Evolutionary conservation across 1,139 yeast species (phyloP), one percentile per base, ranked within the genome.

Genomic region (Zygosaccharomyces sapae): DNA sequence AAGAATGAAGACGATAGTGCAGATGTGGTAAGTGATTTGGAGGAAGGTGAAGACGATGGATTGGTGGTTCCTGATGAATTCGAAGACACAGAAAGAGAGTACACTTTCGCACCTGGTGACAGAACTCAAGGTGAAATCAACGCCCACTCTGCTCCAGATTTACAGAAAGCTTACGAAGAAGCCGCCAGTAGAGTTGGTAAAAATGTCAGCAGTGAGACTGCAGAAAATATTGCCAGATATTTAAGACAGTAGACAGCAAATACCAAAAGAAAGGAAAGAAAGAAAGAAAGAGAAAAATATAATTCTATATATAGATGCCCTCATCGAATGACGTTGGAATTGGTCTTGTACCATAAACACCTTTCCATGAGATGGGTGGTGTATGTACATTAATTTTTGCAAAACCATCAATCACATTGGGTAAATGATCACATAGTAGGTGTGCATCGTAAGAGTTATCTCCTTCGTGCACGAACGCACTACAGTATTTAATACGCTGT

Each of bases 391-490:
- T 46, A 46, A 53, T 42, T 30, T 30, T 19, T 16, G 45, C 59
- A 53, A 51, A 54, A 33, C 52, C 53, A 33, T 43, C 38, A 18
- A 52, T 43, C 18, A 75, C 42, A 0, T 65, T 61, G 12, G 75
- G 34, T 62, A 65, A 30, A 62, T 62, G 29, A 62, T 63, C 35
- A 72, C 87, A 85, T 52, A 86, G 69, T 9, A 67, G 59, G 46
- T 72, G 74, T 0, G 95, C 95, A 63, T 89, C 97, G 22, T 69
- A 65, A 41, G 83, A 77, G 63, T 90, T 90, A 65, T 89, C 97
- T 27, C 97, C 97, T 64, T 90, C 97, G 61, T 86, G 88, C 2
- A 83, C 94, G 61, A 74, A 82, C 16, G 79, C 71, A 16, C 60
- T 57, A 18, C 58, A 48, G 41, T 65, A 65, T 18, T 47, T 53